Conservation (phyloP, 352 stramenopile species). For the Globisporangium perplexum region DNA sequence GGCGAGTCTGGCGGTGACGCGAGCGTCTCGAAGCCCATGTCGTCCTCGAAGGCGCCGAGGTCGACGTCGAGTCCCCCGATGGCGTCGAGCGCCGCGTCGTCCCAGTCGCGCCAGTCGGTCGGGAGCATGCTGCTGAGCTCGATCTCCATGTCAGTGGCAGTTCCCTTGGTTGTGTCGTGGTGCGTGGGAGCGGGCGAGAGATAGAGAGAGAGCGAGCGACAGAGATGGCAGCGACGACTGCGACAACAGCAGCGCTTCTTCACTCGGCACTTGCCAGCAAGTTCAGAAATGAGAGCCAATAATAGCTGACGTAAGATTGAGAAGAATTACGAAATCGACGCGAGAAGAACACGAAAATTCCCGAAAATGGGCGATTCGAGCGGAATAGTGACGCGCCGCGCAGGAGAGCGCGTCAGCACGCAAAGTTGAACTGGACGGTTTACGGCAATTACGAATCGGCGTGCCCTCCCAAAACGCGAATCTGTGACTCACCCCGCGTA, state of each 20-base stretch:
- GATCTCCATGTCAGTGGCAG: slow-evolving; percentile 20
- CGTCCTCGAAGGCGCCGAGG: slow-evolving; percentile 43
- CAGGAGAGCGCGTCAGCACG: slow-evolving; percentile 23
- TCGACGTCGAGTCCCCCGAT: slow-evolving; percentile 42
- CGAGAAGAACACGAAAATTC: neutral
- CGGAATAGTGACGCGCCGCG: slow-evolving; percentile 3
- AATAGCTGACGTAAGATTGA: neutral
- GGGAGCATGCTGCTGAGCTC: slow-evolving; percentile 16
- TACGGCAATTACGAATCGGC: neutral
- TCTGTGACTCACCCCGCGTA: neutral
- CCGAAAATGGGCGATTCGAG: no score
- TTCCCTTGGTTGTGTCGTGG: neutral
- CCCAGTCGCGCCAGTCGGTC: slow-evolving; percentile 36
- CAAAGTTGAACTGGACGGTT: slow-evolving; percentile 19
- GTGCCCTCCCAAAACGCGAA: neutral
- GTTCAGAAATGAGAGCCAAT: slow-evolving; percentile 19
- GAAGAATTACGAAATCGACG: neutral
- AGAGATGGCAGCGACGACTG: neutral
- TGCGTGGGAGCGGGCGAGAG: neutral
- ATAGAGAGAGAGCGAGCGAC: neutral
- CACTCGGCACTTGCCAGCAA: slow-evolving; percentile 1
- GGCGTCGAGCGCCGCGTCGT: slow-evolving; percentile 30
- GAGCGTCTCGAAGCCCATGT: slow-evolving; percentile 41
- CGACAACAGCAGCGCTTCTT: neutral
- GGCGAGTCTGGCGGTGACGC: slow-evolving; percentile 23